Evolutionary conservation across 192 early-diverging fungal genomes (phyloP), one percentile per base, ranked within the genome.

Genomic region (Linnemannia schmuckeri): DNA sequence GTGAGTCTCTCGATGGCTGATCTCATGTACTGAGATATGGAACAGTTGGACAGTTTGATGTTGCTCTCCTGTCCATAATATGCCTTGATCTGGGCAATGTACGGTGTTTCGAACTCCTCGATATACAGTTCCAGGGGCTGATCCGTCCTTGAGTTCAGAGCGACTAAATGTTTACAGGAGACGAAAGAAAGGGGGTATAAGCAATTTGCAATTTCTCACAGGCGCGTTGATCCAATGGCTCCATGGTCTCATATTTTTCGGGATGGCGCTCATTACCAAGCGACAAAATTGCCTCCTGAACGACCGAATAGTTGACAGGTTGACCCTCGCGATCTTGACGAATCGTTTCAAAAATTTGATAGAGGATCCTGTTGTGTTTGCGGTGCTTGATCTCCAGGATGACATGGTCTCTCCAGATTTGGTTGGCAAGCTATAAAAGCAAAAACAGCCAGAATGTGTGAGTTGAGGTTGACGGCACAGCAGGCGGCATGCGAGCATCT

Each of bases 21-120:
- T 38, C 83, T 89, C 93, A 97, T 95, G 79, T 94, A 97, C n/a
- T 88, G 80, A 10, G 94, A 95, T 27, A 97, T 94, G 7, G 85
- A 84, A 30, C 89, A 80, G 40, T 81, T 89, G 0, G 94, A 81
- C 27, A 97, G 89, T 38, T 91, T 85, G 37, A 79, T 75, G 17
- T 88, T 93, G 10, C 96, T 93, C 78, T 96, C 96, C 7, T 85
- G 74, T 47, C 88, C 90, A 89, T 97, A 97, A 85, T 96, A 97
- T 13, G 74, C 75, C 66, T 89, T 89, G 0, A 95, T 96, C 41
- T 93, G 88, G 5, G 90, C 89, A 42, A 97, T 78, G 75, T 95
- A 96, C 8, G 92, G 91, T 55, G 85, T 85, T 87, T 97, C 96
- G 86, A 96, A 97, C 76, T 95, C 93, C 70, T 96, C 94, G 33